A percentile compares a stretch with the other conserved stretches of the same genome.
Conservation (phyloP, 495 filamentous ascomycete species). For the Cetradonia linearis region DNA sequence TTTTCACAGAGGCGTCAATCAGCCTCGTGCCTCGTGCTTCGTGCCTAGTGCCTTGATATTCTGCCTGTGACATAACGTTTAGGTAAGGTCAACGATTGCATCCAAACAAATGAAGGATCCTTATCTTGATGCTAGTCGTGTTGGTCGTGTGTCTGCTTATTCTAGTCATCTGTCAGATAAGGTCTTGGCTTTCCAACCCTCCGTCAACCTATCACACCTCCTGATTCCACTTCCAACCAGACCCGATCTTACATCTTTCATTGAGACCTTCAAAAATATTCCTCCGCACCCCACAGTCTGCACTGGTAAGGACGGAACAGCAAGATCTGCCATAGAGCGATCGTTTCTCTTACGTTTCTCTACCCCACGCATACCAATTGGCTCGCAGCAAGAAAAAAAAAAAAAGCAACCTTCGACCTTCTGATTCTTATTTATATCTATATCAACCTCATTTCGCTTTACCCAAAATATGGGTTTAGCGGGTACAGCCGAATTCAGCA, state of each 20-base stretch:
- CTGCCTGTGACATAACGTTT: slow-evolving; percentile 18
- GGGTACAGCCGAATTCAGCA: slow-evolving; percentile 5
- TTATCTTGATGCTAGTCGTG: slow-evolving; percentile 14
- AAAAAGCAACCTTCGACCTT: slow-evolving; percentile 3
- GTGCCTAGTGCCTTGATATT: neutral
- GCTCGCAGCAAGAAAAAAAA: neutral
- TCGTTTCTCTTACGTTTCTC: slow-evolving; percentile 12
- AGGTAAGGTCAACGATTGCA: slow-evolving; percentile 16
- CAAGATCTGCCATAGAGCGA: neutral
- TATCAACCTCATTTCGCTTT: neutral
- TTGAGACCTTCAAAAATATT: slow-evolving; percentile 1
- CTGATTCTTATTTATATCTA: neutral
- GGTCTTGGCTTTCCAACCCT: neutral
- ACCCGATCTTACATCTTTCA: neutral
- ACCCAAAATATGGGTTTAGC: neutral
- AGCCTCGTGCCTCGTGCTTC: neutral
- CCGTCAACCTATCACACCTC: neutral
- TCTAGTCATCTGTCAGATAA: slow-evolving; percentile 7
- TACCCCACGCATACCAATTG: slow-evolving; percentile 16
- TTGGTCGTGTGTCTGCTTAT: neutral
- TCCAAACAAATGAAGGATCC: slow-evolving; percentile 17
- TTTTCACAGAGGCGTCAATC: neutral
- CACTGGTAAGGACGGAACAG: neutral
- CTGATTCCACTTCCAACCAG: neutral
- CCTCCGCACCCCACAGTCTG: neutral